Evolutionary conservation across 78 protist species (phyloP).

Genomic region (Neovahlkampfia damariscottae): DNA sequence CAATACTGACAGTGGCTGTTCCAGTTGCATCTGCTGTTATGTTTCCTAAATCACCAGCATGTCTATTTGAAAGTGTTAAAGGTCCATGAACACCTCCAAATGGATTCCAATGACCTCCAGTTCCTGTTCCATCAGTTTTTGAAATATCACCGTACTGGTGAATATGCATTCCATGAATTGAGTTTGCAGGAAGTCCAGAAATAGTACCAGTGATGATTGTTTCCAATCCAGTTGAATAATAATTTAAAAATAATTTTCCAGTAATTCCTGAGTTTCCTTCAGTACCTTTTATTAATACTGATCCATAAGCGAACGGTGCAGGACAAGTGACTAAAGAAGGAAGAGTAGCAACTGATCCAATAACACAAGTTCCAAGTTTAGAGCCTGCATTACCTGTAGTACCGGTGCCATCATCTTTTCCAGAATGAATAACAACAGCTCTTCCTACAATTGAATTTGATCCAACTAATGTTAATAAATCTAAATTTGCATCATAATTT

Average conservation of each 20-base stretch:
- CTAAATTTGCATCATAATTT: background rate
- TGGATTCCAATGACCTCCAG: background rate
- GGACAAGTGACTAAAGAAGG: too few relatives aligned
- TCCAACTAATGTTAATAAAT: background rate
- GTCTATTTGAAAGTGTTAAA: background rate
- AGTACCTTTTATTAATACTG: background rate
- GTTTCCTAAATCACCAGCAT: background rate
- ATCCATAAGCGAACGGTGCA: too few relatives aligned
- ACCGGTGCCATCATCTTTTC: background rate
- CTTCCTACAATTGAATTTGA: background rate
- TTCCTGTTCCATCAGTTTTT: background rate
- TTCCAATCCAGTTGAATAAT: background rate
- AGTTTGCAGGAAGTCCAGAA: slow-evolving; percentile 1
- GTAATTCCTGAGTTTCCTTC: slow-evolving; percentile 1
- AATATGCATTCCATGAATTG: background rate
- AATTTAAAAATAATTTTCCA: background rate
- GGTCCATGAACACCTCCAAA: background rate
- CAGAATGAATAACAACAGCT: background rate
- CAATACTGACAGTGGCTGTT: too few relatives aligned
- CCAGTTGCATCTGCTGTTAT: background rate
- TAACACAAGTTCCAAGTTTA: background rate
- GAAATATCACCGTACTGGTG: background rate
- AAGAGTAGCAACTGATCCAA: background rate
- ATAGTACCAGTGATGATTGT: background rate
- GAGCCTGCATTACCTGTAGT: background rate